These are phyloP conservation scores for Candida labiduridarum DNA, from an alignment of 1,139 yeast genomes.

Conservation along the genomic window DNA sequence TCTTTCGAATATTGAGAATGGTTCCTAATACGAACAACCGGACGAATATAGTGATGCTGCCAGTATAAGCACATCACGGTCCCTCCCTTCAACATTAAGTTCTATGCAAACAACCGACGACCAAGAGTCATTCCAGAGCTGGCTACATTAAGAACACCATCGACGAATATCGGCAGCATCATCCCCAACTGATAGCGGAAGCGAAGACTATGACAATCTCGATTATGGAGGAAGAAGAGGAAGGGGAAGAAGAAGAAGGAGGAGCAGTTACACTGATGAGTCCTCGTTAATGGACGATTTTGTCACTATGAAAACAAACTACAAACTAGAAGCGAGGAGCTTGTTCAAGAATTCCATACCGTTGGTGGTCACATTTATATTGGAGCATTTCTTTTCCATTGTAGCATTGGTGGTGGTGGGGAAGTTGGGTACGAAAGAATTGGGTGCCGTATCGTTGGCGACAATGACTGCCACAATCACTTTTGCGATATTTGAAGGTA, in stretches of 20 bases:
- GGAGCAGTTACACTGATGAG: slow-evolving; percentile 8
- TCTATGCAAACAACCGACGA: slow-evolving; percentile 52
- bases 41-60: slow-evolving; percentile 51
- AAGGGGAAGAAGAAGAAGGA: slow-evolving; percentile 15
- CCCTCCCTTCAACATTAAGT: slow-evolving; percentile 65
- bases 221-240: slow-evolving; percentile 9
- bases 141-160: slow-evolving; percentile 72
- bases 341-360: slow-evolving; percentile 63
- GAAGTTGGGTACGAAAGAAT: slow-evolving; percentile 67
- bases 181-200: slow-evolving; percentile 29
- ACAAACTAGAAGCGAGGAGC: slow-evolving; percentile 46
- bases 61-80: slow-evolving; percentile 55
- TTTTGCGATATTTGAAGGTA: slow-evolving; percentile 83
- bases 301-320: slow-evolving; percentile 47
- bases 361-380: slow-evolving; percentile 62
- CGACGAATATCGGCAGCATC: slow-evolving; percentile 48
- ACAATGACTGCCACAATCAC: slow-evolving; percentile 88
- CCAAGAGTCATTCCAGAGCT: slow-evolving; percentile 54
- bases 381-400: slow-evolving; percentile 73
- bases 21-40: slow-evolving; percentile 45
- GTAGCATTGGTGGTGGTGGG: slow-evolving; percentile 75
- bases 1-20: slow-evolving; percentile 44
- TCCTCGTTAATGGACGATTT: slow-evolving; percentile 25
- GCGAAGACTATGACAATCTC: slow-evolving; percentile 21
- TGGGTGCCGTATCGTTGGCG: slow-evolving; percentile 83